Evolutionary conservation across 768 basidiomycete species (phyloP), one percentile per base, ranked within the genome.

Genomic region (Psilocybe azurescens): DNA sequence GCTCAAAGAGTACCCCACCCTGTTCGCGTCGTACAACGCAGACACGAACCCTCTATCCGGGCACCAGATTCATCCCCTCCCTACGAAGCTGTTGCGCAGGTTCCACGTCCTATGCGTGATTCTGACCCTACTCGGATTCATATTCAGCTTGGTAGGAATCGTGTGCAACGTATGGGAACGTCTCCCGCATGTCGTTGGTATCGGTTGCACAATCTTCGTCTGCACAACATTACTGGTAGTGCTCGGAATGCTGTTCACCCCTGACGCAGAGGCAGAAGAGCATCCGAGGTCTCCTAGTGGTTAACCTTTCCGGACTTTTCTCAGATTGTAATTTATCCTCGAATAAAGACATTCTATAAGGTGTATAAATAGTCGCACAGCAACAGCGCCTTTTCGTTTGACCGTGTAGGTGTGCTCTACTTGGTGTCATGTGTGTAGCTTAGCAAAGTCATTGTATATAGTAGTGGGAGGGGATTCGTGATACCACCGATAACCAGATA

Each of bases 111-210:
- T 53, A 18, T 53, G 52, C 33, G 30, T 53, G 4, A 53, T 36
- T 6, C 18, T 53, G 16, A 53, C 52, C 11, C 52, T 53, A 6
- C 52, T 53, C 14, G 52, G 52, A n/a, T 53, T 36, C 33, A 11
- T 33, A n/a, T 53, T 53, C 33, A 53, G 52, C 33, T 33, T 53
- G 13, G 18, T 53, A 10, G 33, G 52, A 32, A 53, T 53, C 13
- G 52, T 53, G 11, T 18, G 32, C 7, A 53, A 53, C 14, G 52
- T 33, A 33, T 53, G 52, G 52, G 52, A 53, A 16, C 52, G 52
- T 3, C 52, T 53, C 11, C 52, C 52, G 5, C 52, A 36, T 18
- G 18, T 53, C 16, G 52, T 53, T 7, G 52, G 52, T 3, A 18
- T 53, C 13, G 52, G n/a, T 9, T 36, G 52, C 33, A 53, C 52